Base-by-base conservation (phyloP, 768 basidiomycete species). In the Kwoniella europaea region DNA sequence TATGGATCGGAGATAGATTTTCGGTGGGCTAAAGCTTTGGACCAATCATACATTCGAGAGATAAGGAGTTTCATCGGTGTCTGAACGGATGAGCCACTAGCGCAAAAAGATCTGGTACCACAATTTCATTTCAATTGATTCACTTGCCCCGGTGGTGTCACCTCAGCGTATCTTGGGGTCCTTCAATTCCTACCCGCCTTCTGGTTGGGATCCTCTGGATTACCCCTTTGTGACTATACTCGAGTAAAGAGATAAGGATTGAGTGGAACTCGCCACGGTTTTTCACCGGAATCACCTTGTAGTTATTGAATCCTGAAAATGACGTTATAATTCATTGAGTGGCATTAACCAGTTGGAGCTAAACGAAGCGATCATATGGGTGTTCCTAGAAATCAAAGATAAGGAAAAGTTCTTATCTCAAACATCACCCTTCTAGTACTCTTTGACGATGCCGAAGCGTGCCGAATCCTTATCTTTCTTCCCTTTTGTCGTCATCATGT, bases 391-490 rank as follows among this genome's bases (percentile, higher is more conserved):
- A 35, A 35, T 35, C 55, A 20, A 12, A 59, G 57, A 59, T 59
- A 59, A 59, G 57, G 57, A 6, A 59, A 29, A 29, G 27, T 24
- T 27, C 24, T 29, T 59, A 24, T 18, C 57, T 20, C 13, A 59
- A 27, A 18, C 27, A 56, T 22, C 18, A 50, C 46, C 46, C 16
- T 15, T 22, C 20, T 18, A 4, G 20, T 56, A 15, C 55, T 56
- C 12, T 56, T 56, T 15, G 46, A 50, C 46, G 12, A 50, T 50
- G 46, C 46, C 46, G 46, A 50, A 18, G 46, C 46, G 46, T 50
- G 46, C 46, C 46, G 46, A 50, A 50, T 6, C 42, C 59, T 60
- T 60, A 60, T 60, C 41, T 60, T 18, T 50, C 13, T 10, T 50
- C 13, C 46, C 18, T 13, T 50, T 50, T 13, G 46, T 50, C 13